phyloP scores from a whole-genome alignment of 768 basidiomycete genomes.

The Austroboletus eburneus region DNA sequence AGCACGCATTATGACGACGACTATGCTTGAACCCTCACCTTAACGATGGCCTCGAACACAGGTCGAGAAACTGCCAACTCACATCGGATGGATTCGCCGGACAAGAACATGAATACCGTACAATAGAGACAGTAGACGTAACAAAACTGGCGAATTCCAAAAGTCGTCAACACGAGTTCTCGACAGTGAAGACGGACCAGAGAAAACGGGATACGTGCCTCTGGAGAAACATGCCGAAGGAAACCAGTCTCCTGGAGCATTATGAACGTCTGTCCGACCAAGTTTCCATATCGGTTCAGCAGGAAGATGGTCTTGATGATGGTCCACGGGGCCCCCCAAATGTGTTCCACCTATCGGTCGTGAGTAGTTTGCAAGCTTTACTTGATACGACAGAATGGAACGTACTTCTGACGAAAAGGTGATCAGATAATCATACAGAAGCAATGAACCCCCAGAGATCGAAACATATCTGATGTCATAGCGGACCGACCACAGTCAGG shows the following conservation, averaged over 20 bases:
- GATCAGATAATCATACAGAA: slow-evolving; percentile 9
- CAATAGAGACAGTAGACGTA: slow-evolving; percentile 4
- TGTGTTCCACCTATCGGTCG: slow-evolving; percentile 10
- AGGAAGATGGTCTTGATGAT: slow-evolving; percentile 11
- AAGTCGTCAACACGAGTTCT: too few species aligned
- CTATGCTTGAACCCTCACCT: slow-evolving; percentile 5
- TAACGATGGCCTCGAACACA: neutral
- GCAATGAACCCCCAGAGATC: slow-evolving; percentile 2
- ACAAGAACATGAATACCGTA: slow-evolving; percentile 6
- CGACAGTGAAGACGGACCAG: neutral
- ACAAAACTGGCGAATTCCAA: too few species aligned
- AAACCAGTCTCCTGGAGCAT: slow-evolving; percentile 2
- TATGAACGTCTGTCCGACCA: slow-evolving; percentile 10
- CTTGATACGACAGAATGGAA: neutral
- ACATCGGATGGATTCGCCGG: slow-evolving; percentile 14
- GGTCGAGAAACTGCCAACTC: neutral
- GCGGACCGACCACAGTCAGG: neutral
- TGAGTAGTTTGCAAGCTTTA: neutral
- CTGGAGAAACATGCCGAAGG: neutral
- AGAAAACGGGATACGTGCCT: neutral
- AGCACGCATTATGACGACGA: slow-evolving; percentile 17
- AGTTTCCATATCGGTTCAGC: slow-evolving; percentile 15
- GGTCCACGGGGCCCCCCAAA: slow-evolving; percentile 16
- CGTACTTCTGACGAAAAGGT: slow-evolving; percentile 11
- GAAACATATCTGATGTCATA: slow-evolving; percentile 3